Conservation (phyloP, 108 stramenopile genomes). For the Fragilaria crotonensis region DNA sequence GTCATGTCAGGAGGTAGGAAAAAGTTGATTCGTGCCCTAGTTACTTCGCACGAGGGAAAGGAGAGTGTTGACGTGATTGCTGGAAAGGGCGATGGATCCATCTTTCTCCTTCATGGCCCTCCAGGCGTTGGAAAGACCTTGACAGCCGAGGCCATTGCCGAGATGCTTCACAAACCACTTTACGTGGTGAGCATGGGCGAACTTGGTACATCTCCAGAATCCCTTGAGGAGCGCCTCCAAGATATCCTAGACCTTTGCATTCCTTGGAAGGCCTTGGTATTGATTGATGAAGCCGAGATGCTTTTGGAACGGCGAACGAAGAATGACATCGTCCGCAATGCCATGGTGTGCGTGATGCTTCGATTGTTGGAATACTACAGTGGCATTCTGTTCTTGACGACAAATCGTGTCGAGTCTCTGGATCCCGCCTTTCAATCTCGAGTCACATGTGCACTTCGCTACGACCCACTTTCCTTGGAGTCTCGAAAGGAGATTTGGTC, state of each 20-base stretch:
- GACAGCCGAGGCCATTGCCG: constrained; percentile 63
- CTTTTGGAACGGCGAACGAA: constrained; percentile 51
- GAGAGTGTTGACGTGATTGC: constrained; percentile 45
- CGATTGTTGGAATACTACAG: constrained; percentile 53
- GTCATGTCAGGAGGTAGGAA: constrained; percentile 49
- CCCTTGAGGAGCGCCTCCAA: constrained; percentile 36
- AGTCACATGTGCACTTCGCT: constrained; percentile 52
- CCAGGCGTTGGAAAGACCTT: constrained; percentile 66
- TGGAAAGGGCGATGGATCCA: constrained; percentile 54
- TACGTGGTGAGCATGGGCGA: constrained; percentile 52
- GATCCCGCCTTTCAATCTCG: constrained; percentile 69
- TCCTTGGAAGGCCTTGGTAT: constrained; percentile 52
- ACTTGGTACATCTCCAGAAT: constrained; percentile 51
- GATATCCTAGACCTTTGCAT: constrained; percentile 45
- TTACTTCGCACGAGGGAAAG: constrained; percentile 18
- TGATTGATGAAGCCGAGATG: constrained; percentile 59
- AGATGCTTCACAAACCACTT: constrained; percentile 47
- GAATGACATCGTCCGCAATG: constrained; percentile 50
- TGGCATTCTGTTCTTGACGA: constrained; percentile 60
- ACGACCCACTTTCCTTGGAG: constrained; percentile 34
- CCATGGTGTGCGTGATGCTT: constrained; percentile 73
- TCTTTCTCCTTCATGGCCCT: constrained; percentile 55
- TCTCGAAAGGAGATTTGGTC: constrained; percentile 47
- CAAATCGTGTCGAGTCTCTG: constrained; percentile 56
- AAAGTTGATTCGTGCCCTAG: constrained; percentile 55